A percentile compares a stretch with the other conserved stretches of the same genome.
These are phyloP conservation scores for Peronosclerospora sorghi DNA, from an alignment of 352 stramenopile genomes.

Conservation along the genomic window DNA sequence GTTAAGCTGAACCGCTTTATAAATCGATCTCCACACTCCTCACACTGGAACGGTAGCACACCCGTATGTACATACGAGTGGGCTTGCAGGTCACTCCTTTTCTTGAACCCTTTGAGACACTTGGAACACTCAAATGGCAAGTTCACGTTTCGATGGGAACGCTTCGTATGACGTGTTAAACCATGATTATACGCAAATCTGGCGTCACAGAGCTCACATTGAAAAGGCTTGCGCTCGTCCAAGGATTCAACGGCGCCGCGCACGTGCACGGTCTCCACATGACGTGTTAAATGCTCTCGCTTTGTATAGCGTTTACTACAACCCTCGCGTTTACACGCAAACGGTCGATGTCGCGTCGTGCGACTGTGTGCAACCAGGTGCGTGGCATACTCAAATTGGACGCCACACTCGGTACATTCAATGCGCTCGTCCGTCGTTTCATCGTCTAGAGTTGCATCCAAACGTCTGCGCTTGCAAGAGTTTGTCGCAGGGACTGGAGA, in stretches of 20 bases:
- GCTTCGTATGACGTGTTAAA: slow-evolving; percentile 36
- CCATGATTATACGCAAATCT: slow-evolving; percentile 65
- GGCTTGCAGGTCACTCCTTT: slow-evolving; percentile 66
- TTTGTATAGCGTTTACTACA: slow-evolving; percentile 58
- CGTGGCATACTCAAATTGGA: neutral
- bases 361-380: slow-evolving; percentile 7
- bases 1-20: slow-evolving; percentile 49
- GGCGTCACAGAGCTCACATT: slow-evolving; percentile 42
- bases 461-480: too few species aligned
- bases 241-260: slow-evolving; percentile 1
- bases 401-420: slow-evolving; percentile 14
- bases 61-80: slow-evolving; percentile 73
- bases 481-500: too few species aligned
- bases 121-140: slow-evolving; percentile 43
- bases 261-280: slow-evolving; percentile 36
- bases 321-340: slow-evolving; percentile 24
- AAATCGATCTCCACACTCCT: slow-evolving; percentile 45
- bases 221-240: slow-evolving; percentile 35
- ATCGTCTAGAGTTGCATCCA: too few species aligned
- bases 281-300: slow-evolving; percentile 47
- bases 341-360: slow-evolving; percentile 17
- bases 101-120: slow-evolving; percentile 67
- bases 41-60: slow-evolving; percentile 58
- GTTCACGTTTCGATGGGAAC: slow-evolving; percentile 40
- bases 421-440: neutral